Base-by-base conservation (phyloP, 2,329 filamentous ascomycete genomes). In the Juglanconis oblonga region DNA sequence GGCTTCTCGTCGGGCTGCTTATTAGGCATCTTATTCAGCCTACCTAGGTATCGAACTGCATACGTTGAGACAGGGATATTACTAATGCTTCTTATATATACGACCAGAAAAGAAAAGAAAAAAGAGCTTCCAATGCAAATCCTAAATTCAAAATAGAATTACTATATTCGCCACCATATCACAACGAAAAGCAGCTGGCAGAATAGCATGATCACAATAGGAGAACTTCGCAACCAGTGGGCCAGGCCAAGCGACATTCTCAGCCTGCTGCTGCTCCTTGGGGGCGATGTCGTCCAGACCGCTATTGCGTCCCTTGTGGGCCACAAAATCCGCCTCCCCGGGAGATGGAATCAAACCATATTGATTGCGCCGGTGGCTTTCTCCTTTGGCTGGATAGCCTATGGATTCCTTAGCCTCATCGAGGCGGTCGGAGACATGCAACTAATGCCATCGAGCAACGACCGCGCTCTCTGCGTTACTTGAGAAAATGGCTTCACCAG, bases 301-400 rank as follows among this genome's bases (percentile, higher is more conserved):
- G 49, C 56, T 8, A 58, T 48, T 24, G 49, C 49, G 14, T 49
- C 47, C 49, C 56, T 53, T 32, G 49, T 36, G 13, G 56, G 49
- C 31, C 42, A 45, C 24, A n/a, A 42, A n/a, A 24, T 40, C 5
- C 45, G 54, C n/a, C 54, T 38, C n/a, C 45, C 45, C n/a, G n/a
- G n/a, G n/a, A n/a, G 17, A 2, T 48, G 17, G 17, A 17, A 31
- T 17, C 13, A 45, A 7, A 35, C 17, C 3, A 10, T 40, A 13
- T 44, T 40, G 1, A 13, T 57, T 17, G 40, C 55, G 11, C 55
- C 48, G 9, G 55, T 57, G n/a, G 55, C 55, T 17, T 57, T 57
- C 45, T 57, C 55, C 29, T 57, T 57, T 6, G 49, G 55, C 1
- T 57, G 55, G 55, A 48, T 57, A 5, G 55, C 55, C n/a, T 57